Conservation (phyloP, 257 asterid genomes). For the Scutellaria minor region DNA sequence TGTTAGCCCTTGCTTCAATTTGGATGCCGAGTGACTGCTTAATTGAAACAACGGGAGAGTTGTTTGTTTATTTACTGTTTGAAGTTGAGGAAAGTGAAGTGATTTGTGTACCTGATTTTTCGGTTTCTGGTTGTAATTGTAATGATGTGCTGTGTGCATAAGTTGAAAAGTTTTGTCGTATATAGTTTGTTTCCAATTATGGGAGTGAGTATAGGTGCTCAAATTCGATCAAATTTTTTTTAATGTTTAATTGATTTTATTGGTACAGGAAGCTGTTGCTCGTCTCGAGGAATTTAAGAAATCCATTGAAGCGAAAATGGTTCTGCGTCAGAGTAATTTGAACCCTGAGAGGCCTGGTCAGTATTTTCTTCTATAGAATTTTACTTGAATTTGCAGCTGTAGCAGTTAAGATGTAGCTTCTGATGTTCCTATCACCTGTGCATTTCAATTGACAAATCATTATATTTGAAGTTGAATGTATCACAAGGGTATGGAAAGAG, state of each 20-base stretch:
- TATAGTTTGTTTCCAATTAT: constrained; percentile 1
- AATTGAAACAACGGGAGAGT: constrained; percentile 3
- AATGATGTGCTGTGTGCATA: not conserved
- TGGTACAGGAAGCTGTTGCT: constrained; percentile 86
- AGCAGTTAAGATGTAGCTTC: not conserved
- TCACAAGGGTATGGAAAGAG: constrained; percentile 5
- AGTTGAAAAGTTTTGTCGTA: not conserved
- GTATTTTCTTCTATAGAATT: constrained; percentile 27
- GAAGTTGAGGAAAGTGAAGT: constrained; percentile 13
- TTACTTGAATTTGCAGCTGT: constrained; percentile 21
- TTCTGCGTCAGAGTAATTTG: constrained; percentile 76
- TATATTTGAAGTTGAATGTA: not conserved
- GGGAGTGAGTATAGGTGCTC: not conserved
- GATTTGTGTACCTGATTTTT: constrained; percentile 15
- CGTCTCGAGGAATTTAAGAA: constrained; percentile 93
- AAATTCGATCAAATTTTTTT: no score
- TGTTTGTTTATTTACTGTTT: not conserved
- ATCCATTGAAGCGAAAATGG: constrained; percentile 77
- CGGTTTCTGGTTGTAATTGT: constrained; percentile 8
- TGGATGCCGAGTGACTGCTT: constrained; percentile 21
- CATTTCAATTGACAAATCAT: constrained; percentile 17
- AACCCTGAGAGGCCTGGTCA: constrained; percentile 96
- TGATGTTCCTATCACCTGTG: not conserved
- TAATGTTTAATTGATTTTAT: not conserved
- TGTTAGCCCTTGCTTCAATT: constrained; percentile 31